Base-by-base conservation (phyloP, 352 stramenopile genomes). In the Phytophthora cactorum region DNA sequence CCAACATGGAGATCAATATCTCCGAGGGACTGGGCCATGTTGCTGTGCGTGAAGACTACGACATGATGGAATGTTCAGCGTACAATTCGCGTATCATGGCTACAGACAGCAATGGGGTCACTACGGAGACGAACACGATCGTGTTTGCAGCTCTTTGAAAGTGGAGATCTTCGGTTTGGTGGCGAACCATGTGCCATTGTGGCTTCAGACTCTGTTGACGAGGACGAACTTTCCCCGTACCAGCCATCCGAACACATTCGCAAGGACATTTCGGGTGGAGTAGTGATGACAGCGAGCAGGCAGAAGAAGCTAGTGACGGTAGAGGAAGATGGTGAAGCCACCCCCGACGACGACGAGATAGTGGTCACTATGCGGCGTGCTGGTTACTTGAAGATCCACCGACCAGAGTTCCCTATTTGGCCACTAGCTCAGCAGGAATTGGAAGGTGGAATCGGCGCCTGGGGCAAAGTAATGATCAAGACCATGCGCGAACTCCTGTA, bases 1-100 rank as follows among this genome's bases (percentile, higher is more conserved):
- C 56, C 31, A 85, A 82, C 44, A 75, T 85, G 58, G 74, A 85
- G 62, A 82, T 82, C 58, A 75, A 63, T 6, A 72, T 85, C 10
- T 74, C 74, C 0, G 77, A 85, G 46, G 36, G 63, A 29, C 57
- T 78, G 14, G 74, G 74, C 3, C 62, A 79, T 27, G 34, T 82
- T 57, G 69, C 72, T 4, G 36, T 75, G 32, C 68, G 74, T 6
- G 68, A 82, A 36, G 72, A 72, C 59, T 68, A 78, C 17, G 57
- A 73, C 44, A 49, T 70, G 14, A 28, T 71, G 14, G 65, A 74
- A 29, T 46, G 59, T 11, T 54, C 54, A 12, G 58, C 66, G 12
- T 71, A 54, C 53, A 76, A 83, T 53, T 62, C 68, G 4, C 69
- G 69, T 2, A 57, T 83, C 11, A 28, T 72, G 5, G 68, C 59